phyloP scores from a whole-genome alignment of 441 rosid genomes.

The Euphorbia celastroides region DNA sequence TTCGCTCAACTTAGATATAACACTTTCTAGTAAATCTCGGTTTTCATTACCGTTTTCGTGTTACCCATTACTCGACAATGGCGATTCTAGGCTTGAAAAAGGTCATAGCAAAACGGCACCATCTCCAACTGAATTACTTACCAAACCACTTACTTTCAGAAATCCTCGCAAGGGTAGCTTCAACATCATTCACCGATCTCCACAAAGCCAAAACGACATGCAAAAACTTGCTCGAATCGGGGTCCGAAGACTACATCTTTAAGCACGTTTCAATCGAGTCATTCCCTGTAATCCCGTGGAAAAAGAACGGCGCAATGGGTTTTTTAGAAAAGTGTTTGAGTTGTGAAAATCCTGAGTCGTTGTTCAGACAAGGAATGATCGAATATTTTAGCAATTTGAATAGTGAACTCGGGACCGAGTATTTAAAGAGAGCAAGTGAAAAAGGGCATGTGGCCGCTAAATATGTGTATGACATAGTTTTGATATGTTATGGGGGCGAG shows the following conservation, averaged over 20 bases:
- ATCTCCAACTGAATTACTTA: slow-evolving; percentile 10
- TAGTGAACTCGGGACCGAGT: not conserved
- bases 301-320: not conserved
- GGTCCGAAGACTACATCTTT: slow-evolving; percentile 19
- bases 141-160: slow-evolving; percentile 19
- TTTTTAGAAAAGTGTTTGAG: slow-evolving; percentile 14
- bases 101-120: not conserved
- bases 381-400: slow-evolving; percentile 8
- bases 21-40: not conserved
- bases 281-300: not conserved
- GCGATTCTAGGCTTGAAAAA: not conserved
- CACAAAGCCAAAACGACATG: slow-evolving; percentile 19
- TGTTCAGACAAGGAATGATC: slow-evolving; percentile 17
- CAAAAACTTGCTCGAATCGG: slow-evolving; percentile 10
- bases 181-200: slow-evolving; percentile 17
- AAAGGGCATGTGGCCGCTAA: slow-evolving; percentile 10
- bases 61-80: slow-evolving; percentile 2
- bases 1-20: no score
- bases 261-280: slow-evolving; percentile 14
- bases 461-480: slow-evolving; percentile 8
- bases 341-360: slow-evolving; percentile 14
- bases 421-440: slow-evolving; percentile 1
- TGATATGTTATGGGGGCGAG: not conserved
- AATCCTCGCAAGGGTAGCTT: slow-evolving; percentile 20
- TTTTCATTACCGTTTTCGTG: no score